Evolutionary conservation across 2,329 filamentous ascomycete species (phyloP).

Genomic region (Arthrobotrys conoides): DNA sequence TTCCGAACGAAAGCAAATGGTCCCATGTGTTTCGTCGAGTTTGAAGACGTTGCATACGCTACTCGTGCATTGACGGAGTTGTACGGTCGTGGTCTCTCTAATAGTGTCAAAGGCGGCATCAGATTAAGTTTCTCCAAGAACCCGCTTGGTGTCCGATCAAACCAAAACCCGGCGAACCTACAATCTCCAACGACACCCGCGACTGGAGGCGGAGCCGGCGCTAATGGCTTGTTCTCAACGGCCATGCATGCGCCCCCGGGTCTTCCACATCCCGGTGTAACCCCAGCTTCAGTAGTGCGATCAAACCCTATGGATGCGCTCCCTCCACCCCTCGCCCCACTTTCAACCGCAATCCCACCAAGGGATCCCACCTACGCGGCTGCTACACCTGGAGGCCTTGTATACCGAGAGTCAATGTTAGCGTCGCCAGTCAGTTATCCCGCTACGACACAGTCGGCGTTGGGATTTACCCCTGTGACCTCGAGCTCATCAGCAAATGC

Average conservation of each 20-base stretch:
- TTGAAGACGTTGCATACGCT: slow-evolving; percentile 91
- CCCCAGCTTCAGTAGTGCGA: slow-evolving; percentile 50
- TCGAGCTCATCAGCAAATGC: slow-evolving; percentile 45
- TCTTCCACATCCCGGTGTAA: slow-evolving; percentile 57
- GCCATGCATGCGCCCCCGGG: slow-evolving; percentile 60
- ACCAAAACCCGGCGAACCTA: slow-evolving; percentile 67
- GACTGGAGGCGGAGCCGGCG: slow-evolving; percentile 33
- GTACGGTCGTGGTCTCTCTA: slow-evolving; percentile 87
- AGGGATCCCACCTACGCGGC: slow-evolving; percentile 41
- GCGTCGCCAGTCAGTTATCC: slow-evolving; percentile 53
- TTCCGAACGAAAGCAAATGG: slow-evolving; percentile 96
- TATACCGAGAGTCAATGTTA: slow-evolving; percentile 47
- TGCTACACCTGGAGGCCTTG: slow-evolving; percentile 29
- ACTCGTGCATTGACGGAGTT: slow-evolving; percentile 91
- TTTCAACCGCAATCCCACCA: slow-evolving; percentile 42
- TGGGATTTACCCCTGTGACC: slow-evolving; percentile 57
- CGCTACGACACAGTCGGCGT: slow-evolving; percentile 47
- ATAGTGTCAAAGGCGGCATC: slow-evolving; percentile 94
- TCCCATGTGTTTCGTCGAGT: slow-evolving; percentile 99
- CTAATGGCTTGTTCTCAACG: slow-evolving; percentile 52
- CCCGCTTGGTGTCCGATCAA: slow-evolving; percentile 88
- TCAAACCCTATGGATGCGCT: slow-evolving; percentile 38
- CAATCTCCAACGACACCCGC: slow-evolving; percentile 52
- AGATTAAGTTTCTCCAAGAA: slow-evolving; percentile 98
- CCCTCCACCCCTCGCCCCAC: slow-evolving; percentile 36